A percentile compares a stretch with the other conserved stretches of the same genome.
Evolutionary conservation across 1,139 yeast genomes (phyloP).

Genomic region (Geotrichum reessii): DNA sequence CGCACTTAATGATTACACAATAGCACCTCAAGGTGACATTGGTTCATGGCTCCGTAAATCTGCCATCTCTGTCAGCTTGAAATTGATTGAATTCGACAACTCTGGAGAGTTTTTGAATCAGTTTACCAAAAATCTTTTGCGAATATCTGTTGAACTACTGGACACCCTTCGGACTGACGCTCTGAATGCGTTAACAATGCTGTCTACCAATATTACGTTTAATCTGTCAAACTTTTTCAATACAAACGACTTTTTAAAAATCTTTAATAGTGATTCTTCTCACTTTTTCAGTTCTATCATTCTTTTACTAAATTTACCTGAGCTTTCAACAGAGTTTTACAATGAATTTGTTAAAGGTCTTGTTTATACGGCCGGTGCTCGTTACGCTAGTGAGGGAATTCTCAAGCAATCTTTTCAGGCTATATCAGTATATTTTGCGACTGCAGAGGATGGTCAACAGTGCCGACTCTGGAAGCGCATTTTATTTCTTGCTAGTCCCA

Average conservation of each 20-base stretch:
- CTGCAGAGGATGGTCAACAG: slow-evolving; percentile 4
- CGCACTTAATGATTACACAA: slow-evolving; percentile 35
- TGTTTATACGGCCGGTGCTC: slow-evolving; percentile 54
- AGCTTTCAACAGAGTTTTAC: slow-evolving; percentile 36
- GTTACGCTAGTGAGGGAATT: slow-evolving; percentile 48
- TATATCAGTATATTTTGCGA: slow-evolving; percentile 39
- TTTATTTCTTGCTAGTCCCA: slow-evolving; percentile 19
- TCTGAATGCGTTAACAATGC: slow-evolving; percentile 14
- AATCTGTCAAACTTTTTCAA: slow-evolving; percentile 1
- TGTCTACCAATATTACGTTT: neutral
- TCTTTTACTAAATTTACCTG: slow-evolving; percentile 22
- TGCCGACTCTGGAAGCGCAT: slow-evolving; percentile 13
- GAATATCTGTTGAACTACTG: slow-evolving; percentile 52
- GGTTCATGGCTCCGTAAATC: slow-evolving; percentile 66
- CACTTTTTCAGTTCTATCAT: slow-evolving; percentile 19
- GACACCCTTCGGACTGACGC: slow-evolving; percentile 39
- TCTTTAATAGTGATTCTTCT: slow-evolving; percentile 16
- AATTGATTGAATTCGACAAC: slow-evolving; percentile 2
- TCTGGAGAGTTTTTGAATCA: slow-evolving; percentile 16
- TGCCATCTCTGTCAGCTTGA: slow-evolving; percentile 35
- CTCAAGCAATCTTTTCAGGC: slow-evolving; percentile 44
- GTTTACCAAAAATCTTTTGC: slow-evolving; percentile 40
- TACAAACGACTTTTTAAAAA: slow-evolving; percentile 14
- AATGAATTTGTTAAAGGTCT: slow-evolving; percentile 46
- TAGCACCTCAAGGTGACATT: slow-evolving; percentile 39